Conservation (phyloP, 1,139 yeast genomes). For the Hanseniaspora gamundiae region DNA sequence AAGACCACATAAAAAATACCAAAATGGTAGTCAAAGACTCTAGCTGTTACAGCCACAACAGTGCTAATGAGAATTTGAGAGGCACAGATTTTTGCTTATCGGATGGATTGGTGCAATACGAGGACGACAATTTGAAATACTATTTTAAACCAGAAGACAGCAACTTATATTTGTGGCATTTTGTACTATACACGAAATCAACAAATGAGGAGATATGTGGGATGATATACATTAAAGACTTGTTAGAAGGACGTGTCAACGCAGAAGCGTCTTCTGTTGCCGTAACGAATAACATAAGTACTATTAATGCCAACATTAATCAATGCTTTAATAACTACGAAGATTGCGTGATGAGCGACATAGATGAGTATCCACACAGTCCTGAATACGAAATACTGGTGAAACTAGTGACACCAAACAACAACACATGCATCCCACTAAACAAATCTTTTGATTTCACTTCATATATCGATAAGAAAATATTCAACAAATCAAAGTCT, state of each 20-base stretch:
- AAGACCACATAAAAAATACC: neutral
- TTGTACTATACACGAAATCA: neutral
- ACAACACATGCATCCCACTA: neutral
- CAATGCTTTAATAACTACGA: neutral
- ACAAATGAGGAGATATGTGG: neutral
- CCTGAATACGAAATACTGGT: neutral
- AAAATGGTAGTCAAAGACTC: neutral
- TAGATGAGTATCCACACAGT: neutral
- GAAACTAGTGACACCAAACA: neutral
- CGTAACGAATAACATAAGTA: neutral
- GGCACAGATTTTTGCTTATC: neutral
- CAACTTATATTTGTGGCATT: conserved; percentile 1
- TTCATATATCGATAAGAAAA: neutral
- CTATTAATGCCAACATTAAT: neutral
- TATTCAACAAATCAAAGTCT: neutral
- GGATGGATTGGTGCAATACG: neutral
- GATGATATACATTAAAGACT: neutral
- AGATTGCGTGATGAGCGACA: neutral
- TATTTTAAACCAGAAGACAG: conserved; percentile 2
- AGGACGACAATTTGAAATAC: neutral
- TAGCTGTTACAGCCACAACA: neutral
- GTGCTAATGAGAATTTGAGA: neutral
- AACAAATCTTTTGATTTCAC: conserved; percentile 1
- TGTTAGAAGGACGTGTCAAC: neutral
- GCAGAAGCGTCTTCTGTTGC: neutral